Evolutionary conservation across 257 asterid species (phyloP).

Genomic region (Striga asiatica): DNA sequence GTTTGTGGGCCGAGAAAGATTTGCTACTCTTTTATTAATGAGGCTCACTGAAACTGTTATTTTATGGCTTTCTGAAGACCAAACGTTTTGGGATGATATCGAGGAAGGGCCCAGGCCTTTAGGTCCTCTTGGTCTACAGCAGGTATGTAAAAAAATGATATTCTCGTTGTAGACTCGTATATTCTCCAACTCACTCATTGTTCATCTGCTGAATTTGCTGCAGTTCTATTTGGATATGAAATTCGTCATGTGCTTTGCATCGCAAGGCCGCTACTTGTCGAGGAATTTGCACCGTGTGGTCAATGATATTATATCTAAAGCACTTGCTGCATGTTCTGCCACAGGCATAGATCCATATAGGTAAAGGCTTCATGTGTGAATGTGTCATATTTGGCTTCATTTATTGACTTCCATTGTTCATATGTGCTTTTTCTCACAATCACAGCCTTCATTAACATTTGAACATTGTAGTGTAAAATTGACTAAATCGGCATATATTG

Average conservation of each 20-base stretch:
- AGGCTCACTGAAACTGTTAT: conserved; percentile 96
- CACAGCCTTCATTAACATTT: too few relatives aligned
- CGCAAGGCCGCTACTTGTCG: conserved; percentile 93
- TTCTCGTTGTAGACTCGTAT: conserved; percentile 5
- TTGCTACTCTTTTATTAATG: conserved; percentile 79
- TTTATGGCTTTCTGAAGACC: conserved; percentile 94
- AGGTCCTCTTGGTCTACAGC: conserved; percentile 88
- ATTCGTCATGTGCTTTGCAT: conserved; percentile 85
- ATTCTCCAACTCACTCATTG: background rate
- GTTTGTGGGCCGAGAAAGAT: conserved; percentile 97
- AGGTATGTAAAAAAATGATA: conserved; percentile 46
- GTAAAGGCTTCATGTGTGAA: conserved; percentile 28
- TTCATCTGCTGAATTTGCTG: conserved; percentile 23
- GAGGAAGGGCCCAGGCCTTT: conserved; percentile 84
- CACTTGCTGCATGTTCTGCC: conserved; percentile 64
- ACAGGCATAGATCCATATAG: conserved; percentile 91
- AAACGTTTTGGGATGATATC: conserved; percentile 93
- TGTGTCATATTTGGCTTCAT: conserved; percentile 5
- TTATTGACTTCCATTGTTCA: background rate
- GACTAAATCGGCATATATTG: too few relatives aligned
- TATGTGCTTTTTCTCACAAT: background rate
- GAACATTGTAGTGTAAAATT: too few relatives aligned
- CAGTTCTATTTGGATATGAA: conserved; percentile 98
- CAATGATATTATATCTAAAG: conserved; percentile 76
- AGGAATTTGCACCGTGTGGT: conserved; percentile 82